Percentiles rank a stretch among this genome's conserved stretches.
These are phyloP conservation scores for Leccinum obscurum DNA, from an alignment of 768 basidiomycete species.

Conservation along the genomic window DNA sequence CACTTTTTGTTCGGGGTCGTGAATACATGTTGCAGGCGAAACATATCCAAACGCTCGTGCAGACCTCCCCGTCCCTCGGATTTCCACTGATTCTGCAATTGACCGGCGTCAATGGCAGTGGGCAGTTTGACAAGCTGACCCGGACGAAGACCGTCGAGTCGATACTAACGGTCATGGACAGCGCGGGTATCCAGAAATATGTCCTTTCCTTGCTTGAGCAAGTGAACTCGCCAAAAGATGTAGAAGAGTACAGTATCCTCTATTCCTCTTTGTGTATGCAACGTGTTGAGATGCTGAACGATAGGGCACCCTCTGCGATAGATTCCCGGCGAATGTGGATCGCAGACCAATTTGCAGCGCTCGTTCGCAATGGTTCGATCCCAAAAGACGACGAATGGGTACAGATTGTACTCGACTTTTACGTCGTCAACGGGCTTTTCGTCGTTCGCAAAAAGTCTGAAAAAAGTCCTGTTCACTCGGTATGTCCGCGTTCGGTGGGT, in stretches of 20 bases:
- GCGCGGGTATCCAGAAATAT: conserved; percentile 74
- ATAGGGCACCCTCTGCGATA: conserved; percentile 46
- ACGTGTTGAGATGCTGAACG: conserved; percentile 13
- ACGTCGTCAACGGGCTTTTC: conserved; percentile 81
- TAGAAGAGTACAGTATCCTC: conserved; percentile 40
- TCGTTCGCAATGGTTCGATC: conserved; percentile 77
- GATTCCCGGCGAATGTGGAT: conserved; percentile 76
- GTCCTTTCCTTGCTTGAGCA: conserved; percentile 68
- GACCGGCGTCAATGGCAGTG: conserved; percentile 77
- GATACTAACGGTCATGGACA: conserved; percentile 72
- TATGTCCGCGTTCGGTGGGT: conserved; percentile 37
- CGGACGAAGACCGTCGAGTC: conserved; percentile 91
- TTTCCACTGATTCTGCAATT: conserved; percentile 85
- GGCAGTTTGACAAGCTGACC: conserved; percentile 90
- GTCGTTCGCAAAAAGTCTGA: conserved; percentile 68
- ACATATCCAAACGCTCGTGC: conserved; percentile 73
- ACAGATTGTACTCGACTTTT: conserved; percentile 73
- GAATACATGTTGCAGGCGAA: conserved; percentile 50
- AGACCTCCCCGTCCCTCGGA: conserved; percentile 74
- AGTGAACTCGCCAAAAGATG: conserved; percentile 48
- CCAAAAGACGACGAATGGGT: conserved; percentile 89
- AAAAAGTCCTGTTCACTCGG: conserved; percentile 58
- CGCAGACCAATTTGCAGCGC: conserved; percentile 76
- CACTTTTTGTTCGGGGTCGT: neutral
- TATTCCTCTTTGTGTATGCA: conserved; percentile 5